These are phyloP conservation scores for Leccinum boreale DNA, from an alignment of 768 basidiomycete genomes.

Conservation along the genomic window DNA sequence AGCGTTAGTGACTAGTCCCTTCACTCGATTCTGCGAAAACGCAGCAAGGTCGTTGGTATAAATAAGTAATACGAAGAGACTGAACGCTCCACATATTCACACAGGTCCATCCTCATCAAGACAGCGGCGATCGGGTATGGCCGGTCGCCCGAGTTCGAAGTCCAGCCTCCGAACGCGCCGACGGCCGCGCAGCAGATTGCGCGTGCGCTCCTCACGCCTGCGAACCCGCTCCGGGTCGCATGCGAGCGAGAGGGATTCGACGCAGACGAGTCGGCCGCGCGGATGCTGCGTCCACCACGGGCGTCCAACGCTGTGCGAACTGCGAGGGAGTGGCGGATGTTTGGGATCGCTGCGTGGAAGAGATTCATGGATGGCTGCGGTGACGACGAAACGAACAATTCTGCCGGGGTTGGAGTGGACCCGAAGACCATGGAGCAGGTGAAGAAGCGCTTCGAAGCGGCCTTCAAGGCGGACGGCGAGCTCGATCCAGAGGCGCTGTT, in stretches of 20 bases:
- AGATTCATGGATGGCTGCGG: constrained; percentile 6
- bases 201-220: constrained; percentile 35
- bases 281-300: constrained; percentile 10
- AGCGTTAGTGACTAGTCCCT: constrained; percentile 50
- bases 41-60: not conserved
- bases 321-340: constrained; percentile 17
- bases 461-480: constrained; percentile 1
- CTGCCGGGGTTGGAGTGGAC: constrained; percentile 13
- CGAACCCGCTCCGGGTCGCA: constrained; percentile 23
- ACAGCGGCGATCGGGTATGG: constrained; percentile 49
- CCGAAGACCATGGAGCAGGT: constrained; percentile 11
- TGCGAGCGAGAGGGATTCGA: constrained; percentile 28
- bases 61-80: not conserved
- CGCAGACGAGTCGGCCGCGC: constrained; percentile 12
- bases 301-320: constrained; percentile 10
- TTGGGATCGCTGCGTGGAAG: constrained; percentile 9
- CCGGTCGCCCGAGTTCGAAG: constrained; percentile 42
- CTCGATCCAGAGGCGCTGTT: constrained; percentile 5
- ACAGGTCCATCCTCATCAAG: constrained; percentile 50
- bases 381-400: constrained; percentile 17
- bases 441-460: constrained; percentile 9
- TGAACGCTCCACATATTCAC: not conserved
- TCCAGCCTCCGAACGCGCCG: constrained; percentile 43
- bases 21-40: not conserved
- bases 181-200: constrained; percentile 41